Evolutionary conservation across 2,329 filamentous ascomycete species (phyloP), one percentile per base, ranked within the genome.

Genomic region (Xylaria sp.): DNA sequence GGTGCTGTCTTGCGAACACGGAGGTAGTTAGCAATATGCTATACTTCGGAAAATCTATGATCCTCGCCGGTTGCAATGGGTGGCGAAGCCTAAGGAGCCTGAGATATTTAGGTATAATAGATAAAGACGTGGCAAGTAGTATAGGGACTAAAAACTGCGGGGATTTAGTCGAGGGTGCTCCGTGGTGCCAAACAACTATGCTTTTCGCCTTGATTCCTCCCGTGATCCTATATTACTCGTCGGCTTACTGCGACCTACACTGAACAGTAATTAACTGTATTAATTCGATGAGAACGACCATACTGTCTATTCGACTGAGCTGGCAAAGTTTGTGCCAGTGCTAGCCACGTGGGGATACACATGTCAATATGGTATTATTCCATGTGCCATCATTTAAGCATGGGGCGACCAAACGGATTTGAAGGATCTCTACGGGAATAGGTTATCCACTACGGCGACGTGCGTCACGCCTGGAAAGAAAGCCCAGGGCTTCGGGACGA

Each of bases 301-400:
- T 54, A n/a, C 22, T 10, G 45, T 33, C 53, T 20, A 27, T 11
- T 36, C 22, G 51, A 55, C 53, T 67, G 67, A 69, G 64, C 45
- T 67, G 64, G 67, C 67, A 67, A 42, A 39, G n/a, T 47, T 53
- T 56, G 61, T 51, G 38, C 42, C 27, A 51, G 27, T 47, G 56
- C 45, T 54, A 55, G 25, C 66, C 22, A 59, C 55, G 51, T 56
- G 64, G 58, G 20, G 38, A 25, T 39, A 45, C 27, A 49, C 39
- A 53, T 60, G 57, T 53, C 20, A 29, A 55, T 59, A 39, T 67
- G 56, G 49, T 58, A 53, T 63, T 63, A 49, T 64, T 62, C 25
- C 3, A 22, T 36, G 36, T 50, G 57, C 22, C 53, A 25, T 61
- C 25, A 27, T 44, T 29, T n/a, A 44, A 53, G 36, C 51, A 61